A percentile compares a stretch with the other conserved stretches of the same genome.
These are phyloP conservation scores for Immersiella caudata DNA, from an alignment of 495 filamentous ascomycete genomes.

Conservation along the genomic window DNA sequence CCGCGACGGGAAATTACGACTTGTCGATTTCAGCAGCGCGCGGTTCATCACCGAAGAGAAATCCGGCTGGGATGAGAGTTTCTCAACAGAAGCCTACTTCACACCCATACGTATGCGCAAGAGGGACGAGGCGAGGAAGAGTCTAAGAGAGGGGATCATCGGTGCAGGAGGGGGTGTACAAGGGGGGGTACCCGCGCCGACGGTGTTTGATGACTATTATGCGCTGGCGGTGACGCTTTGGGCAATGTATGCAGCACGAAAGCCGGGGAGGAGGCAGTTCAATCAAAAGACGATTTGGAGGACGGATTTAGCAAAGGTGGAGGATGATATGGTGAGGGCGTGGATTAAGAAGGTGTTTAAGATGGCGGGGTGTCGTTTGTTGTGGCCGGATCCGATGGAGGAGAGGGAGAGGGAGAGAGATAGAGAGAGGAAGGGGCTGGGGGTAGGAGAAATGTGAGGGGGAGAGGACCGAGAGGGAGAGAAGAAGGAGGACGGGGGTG, in stretches of 20 bases:
- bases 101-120: constrained; percentile 20
- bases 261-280: constrained; percentile 21
- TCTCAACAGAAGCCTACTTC: constrained; percentile 19
- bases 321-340: constrained; percentile 22
- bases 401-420: not conserved
- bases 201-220: constrained; percentile 29
- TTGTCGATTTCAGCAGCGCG: constrained; percentile 21
- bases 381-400: constrained; percentile 4
- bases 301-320: constrained; percentile 23
- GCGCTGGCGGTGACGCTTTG: constrained; percentile 27
- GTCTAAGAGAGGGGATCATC: not conserved
- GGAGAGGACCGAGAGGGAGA: too few relatives aligned
- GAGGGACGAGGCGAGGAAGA: not conserved
- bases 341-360: constrained; percentile 29
- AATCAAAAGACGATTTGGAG: constrained; percentile 21
- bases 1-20: constrained; percentile 44
- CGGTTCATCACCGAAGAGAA: constrained; percentile 18
- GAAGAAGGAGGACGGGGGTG: too few relatives aligned
- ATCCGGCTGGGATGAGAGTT: constrained; percentile 13
- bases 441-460: not conserved
- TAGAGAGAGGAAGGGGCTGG: not conserved
- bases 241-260: constrained; percentile 22
- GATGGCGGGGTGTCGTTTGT: constrained; percentile 27
- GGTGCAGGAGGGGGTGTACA: not conserved
- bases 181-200: constrained; percentile 16